A percentile compares a stretch with the other conserved stretches of the same genome.
Evolutionary conservation across 495 filamentous ascomycete species (phyloP).

Genomic region (Xylaria nigripes): DNA sequence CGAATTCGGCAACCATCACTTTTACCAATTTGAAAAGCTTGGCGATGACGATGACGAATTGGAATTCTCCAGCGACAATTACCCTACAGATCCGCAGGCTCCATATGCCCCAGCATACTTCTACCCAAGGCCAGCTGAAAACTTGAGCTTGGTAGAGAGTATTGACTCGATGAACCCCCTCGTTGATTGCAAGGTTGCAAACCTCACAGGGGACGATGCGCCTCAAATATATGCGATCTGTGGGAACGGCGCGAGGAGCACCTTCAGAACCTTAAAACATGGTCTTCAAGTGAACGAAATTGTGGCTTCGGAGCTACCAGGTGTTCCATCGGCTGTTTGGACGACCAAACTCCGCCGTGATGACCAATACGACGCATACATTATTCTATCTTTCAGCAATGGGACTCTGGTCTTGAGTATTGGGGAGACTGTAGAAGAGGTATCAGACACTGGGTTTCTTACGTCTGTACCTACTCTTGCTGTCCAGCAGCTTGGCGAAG

Average conservation of each 20-base stretch:
- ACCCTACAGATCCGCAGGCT: constrained; percentile 61
- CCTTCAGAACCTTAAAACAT: constrained; percentile 85
- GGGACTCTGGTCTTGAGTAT: constrained; percentile 80
- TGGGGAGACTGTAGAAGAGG: constrained; percentile 92
- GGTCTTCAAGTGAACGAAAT: constrained; percentile 90
- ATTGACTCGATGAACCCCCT: constrained; percentile 86
- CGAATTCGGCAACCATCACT: constrained; percentile 86
- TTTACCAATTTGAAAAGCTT: constrained; percentile 96
- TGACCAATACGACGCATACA: constrained; percentile 80
- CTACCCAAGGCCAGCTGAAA: constrained; percentile 67
- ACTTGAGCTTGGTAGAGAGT: constrained; percentile 75
- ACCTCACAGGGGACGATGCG: constrained; percentile 83
- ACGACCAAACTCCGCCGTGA: constrained; percentile 77
- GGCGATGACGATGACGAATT: constrained; percentile 91
- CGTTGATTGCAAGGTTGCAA: constrained; percentile 81
- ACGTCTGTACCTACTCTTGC: constrained; percentile 79
- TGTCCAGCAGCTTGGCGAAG: constrained; percentile 88
- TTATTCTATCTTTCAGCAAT: constrained; percentile 61
- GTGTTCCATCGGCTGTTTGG: constrained; percentile 84
- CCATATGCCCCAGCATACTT: constrained; percentile 74
- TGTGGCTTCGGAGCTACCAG: constrained; percentile 81
- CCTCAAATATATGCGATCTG: constrained; percentile 93
- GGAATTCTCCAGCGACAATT: constrained; percentile 76
- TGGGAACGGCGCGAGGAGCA: constrained; percentile 79
- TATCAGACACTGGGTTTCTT: constrained; percentile 85